phyloP scores from a whole-genome alignment of 306 rosid genomes.

The Fragaria nilgerrensis region DNA sequence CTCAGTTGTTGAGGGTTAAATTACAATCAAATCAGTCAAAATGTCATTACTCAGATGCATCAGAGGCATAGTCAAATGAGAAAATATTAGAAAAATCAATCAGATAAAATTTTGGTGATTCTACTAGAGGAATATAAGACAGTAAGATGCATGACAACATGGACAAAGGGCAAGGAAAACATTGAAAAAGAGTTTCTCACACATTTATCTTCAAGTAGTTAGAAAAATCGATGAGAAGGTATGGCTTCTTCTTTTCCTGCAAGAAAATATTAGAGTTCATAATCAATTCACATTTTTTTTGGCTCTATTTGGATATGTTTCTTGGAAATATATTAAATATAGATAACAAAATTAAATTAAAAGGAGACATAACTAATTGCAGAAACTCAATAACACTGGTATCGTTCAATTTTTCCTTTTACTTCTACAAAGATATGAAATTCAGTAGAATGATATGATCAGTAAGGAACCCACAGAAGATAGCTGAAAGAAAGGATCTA shows the following conservation, averaged over 20 bases:
- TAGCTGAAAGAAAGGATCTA: neutral
- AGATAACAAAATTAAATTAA: neutral
- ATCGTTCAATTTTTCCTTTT: neutral
- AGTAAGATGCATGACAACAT: neutral
- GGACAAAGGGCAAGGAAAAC: neutral
- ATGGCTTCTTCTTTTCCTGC: slow-evolving; percentile 66
- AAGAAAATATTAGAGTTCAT: slow-evolving; percentile 22
- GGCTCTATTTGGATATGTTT: neutral
- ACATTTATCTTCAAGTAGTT: slow-evolving; percentile 58
- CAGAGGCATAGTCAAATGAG: neutral
- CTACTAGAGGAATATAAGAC: neutral
- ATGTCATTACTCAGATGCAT: neutral
- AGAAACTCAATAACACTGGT: neutral
- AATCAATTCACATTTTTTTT: neutral
- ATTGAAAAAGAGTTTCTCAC: slow-evolving; percentile 40
- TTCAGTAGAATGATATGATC: neutral
- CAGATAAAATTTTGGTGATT: neutral
- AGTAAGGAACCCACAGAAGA: neutral
- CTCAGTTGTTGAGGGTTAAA: slow-evolving; percentile 12
- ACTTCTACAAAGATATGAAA: neutral
- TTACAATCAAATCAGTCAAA: neutral
- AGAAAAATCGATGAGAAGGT: slow-evolving; percentile 90
- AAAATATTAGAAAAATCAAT: neutral
- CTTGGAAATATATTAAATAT: neutral
- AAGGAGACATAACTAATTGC: neutral